A percentile compares a stretch with the other conserved stretches of the same genome.
Conservation (phyloP, 495 filamentous ascomycete genomes). For the Aspergillus ostianus region DNA sequence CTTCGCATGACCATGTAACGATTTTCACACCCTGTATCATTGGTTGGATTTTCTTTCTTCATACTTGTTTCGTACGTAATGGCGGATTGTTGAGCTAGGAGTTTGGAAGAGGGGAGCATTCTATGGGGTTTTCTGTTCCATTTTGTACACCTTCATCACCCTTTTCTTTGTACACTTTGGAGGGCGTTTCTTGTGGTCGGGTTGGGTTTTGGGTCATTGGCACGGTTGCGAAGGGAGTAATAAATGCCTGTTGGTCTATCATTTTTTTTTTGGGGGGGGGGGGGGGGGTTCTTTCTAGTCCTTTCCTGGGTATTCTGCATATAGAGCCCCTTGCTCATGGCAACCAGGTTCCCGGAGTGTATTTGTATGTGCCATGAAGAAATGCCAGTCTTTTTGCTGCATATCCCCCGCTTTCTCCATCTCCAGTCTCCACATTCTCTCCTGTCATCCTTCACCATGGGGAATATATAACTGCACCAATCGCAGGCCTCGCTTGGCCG, state of each 20-base stretch:
- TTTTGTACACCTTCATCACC: slow-evolving; percentile 1
- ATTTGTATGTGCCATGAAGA: neutral
- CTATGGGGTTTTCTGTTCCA: neutral
- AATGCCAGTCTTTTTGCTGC: neutral
- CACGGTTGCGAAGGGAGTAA: neutral
- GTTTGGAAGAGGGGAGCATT: neutral
- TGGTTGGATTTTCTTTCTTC: neutral
- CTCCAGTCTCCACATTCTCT: neutral
- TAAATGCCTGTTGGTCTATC: neutral
- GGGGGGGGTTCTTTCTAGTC: neutral
- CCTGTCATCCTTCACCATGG: neutral
- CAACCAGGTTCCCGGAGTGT: neutral
- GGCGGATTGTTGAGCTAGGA: neutral
- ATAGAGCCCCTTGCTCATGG: neutral
- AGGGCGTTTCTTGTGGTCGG: neutral
- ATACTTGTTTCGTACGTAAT: neutral
- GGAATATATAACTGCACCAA: slow-evolving; percentile 21
- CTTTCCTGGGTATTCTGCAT: neutral
- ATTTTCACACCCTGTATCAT: neutral
- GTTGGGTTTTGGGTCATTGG: neutral
- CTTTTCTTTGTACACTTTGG: neutral
- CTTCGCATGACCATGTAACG: slow-evolving; percentile 44
- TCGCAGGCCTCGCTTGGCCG: slow-evolving; percentile 2
- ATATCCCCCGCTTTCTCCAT: neutral
- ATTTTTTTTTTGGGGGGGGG: neutral